Evolutionary conservation across 192 early-diverging fungal species (phyloP), one percentile per base, ranked within the genome.

Genomic region (Coemansia brasiliensis): DNA sequence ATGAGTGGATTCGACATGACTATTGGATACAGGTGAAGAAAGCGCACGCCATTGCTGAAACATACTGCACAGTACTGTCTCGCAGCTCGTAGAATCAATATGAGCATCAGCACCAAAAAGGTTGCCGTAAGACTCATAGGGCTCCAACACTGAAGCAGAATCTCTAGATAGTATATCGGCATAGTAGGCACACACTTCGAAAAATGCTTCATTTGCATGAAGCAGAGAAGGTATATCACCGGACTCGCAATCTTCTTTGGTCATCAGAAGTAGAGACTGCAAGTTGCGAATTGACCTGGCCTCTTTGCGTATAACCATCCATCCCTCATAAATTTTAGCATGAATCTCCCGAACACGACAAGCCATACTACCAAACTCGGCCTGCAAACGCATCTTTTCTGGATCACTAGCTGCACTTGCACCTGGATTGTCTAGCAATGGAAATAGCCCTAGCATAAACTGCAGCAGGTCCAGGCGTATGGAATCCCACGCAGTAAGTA

Each of bases 351-450:
- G 12, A 20, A 70, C 32, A 12, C 63, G 59, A 39, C 59, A 37
- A 5, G 38, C 24, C 56, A 77, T 42, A 41, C 70, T 64, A 3
- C 74, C 74, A 66, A 77, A 67, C 45, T 77, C 74, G 1, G 74
- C 74, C 16, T 68, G 67, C 42, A 77, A 43, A 3, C 62, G 45
- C 21, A 50, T 56, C 29, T 45, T 42, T 9, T 32, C 39, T 1
- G 73, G 57, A 11, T 58, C 59, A 22, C 26, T 43, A 39, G 56
- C 55, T 39, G 39, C 50, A 5, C 25, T 25, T 3, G 56, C 7
- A 5, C 26, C 18, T 16, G 41, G 37, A 24, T 15, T 18, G 4
- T 25, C 63, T 16, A 60, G 20, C 18, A 67, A 25, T 7, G 63
- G 74, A 24, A 39, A 27, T 12, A 77, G 51, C 4, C 42, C 60